Evolutionary conservation across 1,284 basidiomycete genomes (phyloP).

Genomic region (Tranzscheliella williamsii): DNA sequence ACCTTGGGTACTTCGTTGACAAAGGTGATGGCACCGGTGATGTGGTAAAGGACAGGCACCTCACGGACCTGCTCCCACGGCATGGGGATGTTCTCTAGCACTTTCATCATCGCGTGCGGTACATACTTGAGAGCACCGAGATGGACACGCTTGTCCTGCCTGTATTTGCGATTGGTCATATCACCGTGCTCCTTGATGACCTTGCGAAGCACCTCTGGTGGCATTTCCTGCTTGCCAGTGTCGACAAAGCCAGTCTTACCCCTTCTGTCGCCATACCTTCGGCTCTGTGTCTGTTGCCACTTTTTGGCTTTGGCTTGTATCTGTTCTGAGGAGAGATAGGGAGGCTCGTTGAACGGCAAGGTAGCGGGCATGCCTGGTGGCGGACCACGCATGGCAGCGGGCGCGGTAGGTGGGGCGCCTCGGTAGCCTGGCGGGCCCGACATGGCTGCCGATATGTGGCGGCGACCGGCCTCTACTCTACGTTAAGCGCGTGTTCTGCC

Average conservation of each 20-base stretch:
- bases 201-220: slow-evolving; percentile 72
- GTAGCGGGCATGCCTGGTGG: slow-evolving; percentile 36
- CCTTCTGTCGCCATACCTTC: slow-evolving; percentile 83
- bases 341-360: slow-evolving; percentile 37
- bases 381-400: slow-evolving; percentile 39
- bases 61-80: slow-evolving; percentile 78
- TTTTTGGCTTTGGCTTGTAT: slow-evolving; percentile 85
- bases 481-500: too few species aligned
- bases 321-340: slow-evolving; percentile 72
- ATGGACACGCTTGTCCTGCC: slow-evolving; percentile 98
- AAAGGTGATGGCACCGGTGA: slow-evolving; percentile 99
- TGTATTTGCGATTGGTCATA: slow-evolving; percentile 68
- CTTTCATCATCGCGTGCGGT: slow-evolving; percentile 98
- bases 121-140: slow-evolving; percentile 98
- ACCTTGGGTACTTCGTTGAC: slow-evolving; percentile 97
- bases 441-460: slow-evolving; percentile 13
- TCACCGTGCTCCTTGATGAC: slow-evolving; percentile 62
- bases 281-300: slow-evolving; percentile 90
- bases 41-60: slow-evolving; percentile 65
- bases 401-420: slow-evolving; percentile 33
- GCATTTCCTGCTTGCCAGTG: slow-evolving; percentile 78
- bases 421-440: slow-evolving; percentile 44
- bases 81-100: slow-evolving; percentile 97
- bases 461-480: too few species aligned
- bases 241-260: slow-evolving; percentile 81